Evolutionary conservation across 441 rosid genomes (phyloP).

Genomic region (Manihot esculenta): DNA sequence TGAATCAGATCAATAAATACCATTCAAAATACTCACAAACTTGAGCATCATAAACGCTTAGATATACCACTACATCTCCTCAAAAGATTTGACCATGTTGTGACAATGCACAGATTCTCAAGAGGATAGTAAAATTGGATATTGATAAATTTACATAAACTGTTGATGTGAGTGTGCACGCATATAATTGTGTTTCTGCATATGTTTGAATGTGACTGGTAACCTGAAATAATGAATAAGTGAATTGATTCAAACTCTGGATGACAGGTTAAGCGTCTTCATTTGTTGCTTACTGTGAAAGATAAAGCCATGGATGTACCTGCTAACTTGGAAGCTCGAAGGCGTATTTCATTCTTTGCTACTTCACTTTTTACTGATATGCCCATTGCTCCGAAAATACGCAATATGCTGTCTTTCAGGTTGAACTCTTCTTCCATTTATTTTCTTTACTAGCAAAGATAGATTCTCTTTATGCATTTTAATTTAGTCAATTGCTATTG

Average conservation of each 20-base stretch:
- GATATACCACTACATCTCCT: neutral
- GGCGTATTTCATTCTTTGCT: constrained; percentile 93
- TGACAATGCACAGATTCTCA: neutral
- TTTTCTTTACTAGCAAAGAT: constrained; percentile 15
- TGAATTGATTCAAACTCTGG: constrained; percentile 29
- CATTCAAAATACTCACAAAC: too few relatives aligned
- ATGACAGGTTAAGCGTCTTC: constrained; percentile 78
- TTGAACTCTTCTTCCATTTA: constrained; percentile 34
- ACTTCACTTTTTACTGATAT: constrained; percentile 95
- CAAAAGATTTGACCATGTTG: neutral
- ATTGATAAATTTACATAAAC: neutral
- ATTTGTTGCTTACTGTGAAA: constrained; percentile 70
- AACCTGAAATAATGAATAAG: constrained; percentile 14
- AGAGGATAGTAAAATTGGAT: neutral
- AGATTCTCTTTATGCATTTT: constrained; percentile 15
- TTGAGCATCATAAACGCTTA: neutral
- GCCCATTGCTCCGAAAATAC: constrained; percentile 87
- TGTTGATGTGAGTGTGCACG: neutral
- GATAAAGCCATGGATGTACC: constrained; percentile 96
- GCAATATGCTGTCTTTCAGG: constrained; percentile 97
- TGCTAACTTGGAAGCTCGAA: constrained; percentile 78
- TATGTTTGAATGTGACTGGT: neutral
- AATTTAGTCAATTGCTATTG: constrained; percentile 5
- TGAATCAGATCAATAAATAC: neutral
- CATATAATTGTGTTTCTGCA: neutral